phyloP scores from a whole-genome alignment of 2,329 filamentous ascomycete genomes.

The Onygenales sp. region DNA sequence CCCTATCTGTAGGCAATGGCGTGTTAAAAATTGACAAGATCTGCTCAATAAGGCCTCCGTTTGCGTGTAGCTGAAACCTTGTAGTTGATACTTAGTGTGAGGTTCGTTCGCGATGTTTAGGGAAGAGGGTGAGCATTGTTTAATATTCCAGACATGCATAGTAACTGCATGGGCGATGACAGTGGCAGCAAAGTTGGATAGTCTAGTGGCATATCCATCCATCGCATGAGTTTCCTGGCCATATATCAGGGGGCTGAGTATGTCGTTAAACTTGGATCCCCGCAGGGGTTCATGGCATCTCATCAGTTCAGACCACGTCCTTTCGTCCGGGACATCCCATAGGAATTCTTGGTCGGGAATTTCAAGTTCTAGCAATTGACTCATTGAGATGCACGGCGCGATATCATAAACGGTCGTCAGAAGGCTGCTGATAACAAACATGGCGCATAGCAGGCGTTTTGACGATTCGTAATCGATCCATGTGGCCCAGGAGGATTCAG shows the following conservation, averaged over 20 bases:
- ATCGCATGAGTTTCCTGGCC: neutral
- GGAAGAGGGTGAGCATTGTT: neutral
- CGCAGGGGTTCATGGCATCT: neutral
- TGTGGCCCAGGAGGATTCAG: neutral
- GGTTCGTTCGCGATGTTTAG: neutral
- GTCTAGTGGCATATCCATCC: no score
- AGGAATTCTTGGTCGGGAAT: neutral
- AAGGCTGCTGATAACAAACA: neutral
- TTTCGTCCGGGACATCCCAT: neutral
- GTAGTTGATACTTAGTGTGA: neutral
- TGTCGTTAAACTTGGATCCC: neutral
- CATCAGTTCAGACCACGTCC: neutral
- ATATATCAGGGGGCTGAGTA: neutral
- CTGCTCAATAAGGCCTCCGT: neutral
- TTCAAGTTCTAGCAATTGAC: neutral
- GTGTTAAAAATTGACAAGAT: neutral
- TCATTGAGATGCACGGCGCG: neutral
- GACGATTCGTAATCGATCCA: neutral
- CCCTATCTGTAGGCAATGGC: neutral
- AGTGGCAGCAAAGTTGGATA: neutral
- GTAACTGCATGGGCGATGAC: neutral
- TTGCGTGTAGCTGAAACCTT: neutral
- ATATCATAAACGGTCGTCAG: neutral
- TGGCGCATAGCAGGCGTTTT: constrained; percentile 14
- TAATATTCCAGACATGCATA: neutral